A percentile compares a stretch with the other conserved stretches of the same genome.
Conservation (phyloP, 2,329 filamentous ascomycete species). For the Fusarium stilboides region DNA sequence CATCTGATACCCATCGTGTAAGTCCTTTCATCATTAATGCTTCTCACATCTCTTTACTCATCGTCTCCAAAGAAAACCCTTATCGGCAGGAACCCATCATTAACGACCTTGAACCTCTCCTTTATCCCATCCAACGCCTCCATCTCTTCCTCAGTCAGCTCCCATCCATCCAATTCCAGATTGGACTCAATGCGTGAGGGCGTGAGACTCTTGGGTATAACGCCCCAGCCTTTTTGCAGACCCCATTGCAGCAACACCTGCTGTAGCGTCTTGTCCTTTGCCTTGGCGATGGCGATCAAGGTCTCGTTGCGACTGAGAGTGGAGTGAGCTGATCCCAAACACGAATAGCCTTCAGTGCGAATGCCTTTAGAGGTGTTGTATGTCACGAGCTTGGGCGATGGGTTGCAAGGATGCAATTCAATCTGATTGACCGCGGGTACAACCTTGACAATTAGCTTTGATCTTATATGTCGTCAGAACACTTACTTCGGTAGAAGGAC, state of each 20-base stretch:
- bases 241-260: constrained; percentile 88
- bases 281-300: constrained; percentile 73
- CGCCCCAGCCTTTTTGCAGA: constrained; percentile 83
- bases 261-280: constrained; percentile 78
- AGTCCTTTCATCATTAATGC: neutral
- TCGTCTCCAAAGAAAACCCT: constrained; percentile 89
- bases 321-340: constrained; percentile 79
- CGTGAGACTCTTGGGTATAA: constrained; percentile 89
- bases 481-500: constrained; percentile 72
- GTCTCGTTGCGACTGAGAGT: constrained; percentile 77
- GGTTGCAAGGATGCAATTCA: constrained; percentile 85
- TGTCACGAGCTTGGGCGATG: constrained; percentile 82
- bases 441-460: constrained; percentile 55
- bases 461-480: neutral
- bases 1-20: constrained; percentile 30
- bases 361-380: constrained; percentile 82
- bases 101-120: constrained; percentile 87
- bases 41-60: constrained; percentile 66
- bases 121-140: constrained; percentile 76
- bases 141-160: constrained; percentile 80
- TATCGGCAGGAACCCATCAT: constrained; percentile 80
- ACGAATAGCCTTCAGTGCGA: constrained; percentile 82
- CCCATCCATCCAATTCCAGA: constrained; percentile 81
- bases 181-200: constrained; percentile 81
- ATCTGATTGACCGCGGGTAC: constrained; percentile 84